A percentile compares a stretch with the other conserved stretches of the same genome.
Evolutionary conservation across 2,329 filamentous ascomycete species (phyloP).

Genomic region (Hymenoscyphus albidus): DNA sequence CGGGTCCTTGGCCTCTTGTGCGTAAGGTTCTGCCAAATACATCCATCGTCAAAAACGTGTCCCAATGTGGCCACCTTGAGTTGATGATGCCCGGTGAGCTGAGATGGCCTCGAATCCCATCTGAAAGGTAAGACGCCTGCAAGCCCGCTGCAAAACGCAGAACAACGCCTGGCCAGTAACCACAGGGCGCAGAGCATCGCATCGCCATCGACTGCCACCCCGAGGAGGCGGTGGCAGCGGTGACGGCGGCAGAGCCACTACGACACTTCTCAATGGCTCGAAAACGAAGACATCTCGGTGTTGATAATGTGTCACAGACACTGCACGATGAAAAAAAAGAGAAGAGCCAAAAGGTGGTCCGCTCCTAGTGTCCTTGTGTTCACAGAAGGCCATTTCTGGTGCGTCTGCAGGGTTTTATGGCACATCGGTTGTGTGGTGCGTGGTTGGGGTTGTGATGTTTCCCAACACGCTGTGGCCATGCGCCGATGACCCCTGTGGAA

Average conservation of each 20-base stretch:
- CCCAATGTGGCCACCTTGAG: not conserved
- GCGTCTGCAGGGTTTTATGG: not conserved
- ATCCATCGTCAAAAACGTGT: not conserved
- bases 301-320: not conserved
- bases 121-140: slow-evolving; percentile 1
- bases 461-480: not conserved
- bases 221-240: not conserved
- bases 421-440: not conserved
- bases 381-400: no score
- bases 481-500: not conserved
- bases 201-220: not conserved
- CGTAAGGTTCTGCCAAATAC: not conserved
- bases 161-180: not conserved
- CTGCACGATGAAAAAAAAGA: not conserved
- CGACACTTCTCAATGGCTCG: not conserved
- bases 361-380: no score
- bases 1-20: not conserved
- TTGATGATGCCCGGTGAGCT: not conserved
- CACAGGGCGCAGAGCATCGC: not conserved
- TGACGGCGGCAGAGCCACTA: not conserved
- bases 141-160: not conserved
- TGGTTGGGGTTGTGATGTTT: not conserved
- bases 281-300: not conserved
- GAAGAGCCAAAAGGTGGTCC: no score
- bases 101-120: not conserved